Percentiles rank a stretch among this genome's conserved stretches.
Evolutionary conservation across 208 protist genomes (phyloP).

Genomic region (Trypanosoma caninum): DNA sequence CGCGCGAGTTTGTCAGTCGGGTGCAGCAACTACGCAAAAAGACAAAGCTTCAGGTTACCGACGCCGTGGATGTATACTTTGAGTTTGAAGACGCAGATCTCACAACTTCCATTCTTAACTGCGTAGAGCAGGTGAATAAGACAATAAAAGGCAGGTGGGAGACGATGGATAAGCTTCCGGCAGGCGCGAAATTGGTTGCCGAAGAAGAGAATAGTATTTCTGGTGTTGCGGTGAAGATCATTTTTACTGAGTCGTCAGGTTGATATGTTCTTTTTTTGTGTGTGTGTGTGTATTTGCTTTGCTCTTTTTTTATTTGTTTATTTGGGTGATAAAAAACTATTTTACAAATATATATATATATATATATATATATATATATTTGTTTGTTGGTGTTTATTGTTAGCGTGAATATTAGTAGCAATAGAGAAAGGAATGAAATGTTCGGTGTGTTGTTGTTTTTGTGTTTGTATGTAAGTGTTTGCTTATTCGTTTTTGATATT

Average conservation of each 20-base stretch:
- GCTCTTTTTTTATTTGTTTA: not conserved
- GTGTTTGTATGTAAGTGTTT: too few relatives aligned
- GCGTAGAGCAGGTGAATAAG: conserved; percentile 66
- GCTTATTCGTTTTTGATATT: too few relatives aligned
- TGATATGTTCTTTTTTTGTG: not conserved
- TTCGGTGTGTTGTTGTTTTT: not conserved
- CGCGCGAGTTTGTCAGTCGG: conserved; percentile 93
- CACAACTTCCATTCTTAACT: conserved; percentile 60
- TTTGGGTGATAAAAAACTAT: not conserved
- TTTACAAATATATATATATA: not conserved
- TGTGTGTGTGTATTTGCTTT: not conserved
- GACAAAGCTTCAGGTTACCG: conserved; percentile 74
- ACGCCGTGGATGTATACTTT: conserved; percentile 78
- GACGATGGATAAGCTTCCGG: conserved; percentile 60
- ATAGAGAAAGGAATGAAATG: not conserved
- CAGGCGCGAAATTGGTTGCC: conserved; percentile 50
- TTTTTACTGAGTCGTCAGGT: conserved; percentile 31
- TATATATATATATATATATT: not conserved
- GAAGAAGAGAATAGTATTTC: conserved; percentile 89
- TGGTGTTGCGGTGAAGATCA: conserved; percentile 55
- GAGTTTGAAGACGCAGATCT: conserved; percentile 71
- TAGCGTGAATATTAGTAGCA: not conserved
- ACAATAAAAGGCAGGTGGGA: conserved; percentile 69
- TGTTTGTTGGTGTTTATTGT: not conserved
- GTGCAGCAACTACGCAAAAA: conserved; percentile 98